phyloP scores from a whole-genome alignment of 2,329 filamentous ascomycete species.

The Akanthomyces uredinophilus region DNA sequence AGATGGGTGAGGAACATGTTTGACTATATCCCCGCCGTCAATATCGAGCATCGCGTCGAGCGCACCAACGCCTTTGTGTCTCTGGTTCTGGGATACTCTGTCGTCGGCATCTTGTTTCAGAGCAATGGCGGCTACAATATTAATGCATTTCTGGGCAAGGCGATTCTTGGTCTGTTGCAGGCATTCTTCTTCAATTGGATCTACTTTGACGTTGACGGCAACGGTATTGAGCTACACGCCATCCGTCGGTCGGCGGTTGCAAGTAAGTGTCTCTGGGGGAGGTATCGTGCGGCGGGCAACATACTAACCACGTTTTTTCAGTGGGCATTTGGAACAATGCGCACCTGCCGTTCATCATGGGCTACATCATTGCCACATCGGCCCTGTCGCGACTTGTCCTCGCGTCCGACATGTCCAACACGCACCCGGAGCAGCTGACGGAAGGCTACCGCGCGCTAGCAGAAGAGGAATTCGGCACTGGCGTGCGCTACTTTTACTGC shows the following conservation, averaged over 20 bases:
- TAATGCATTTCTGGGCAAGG: slow-evolving; percentile 58
- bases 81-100: slow-evolving; percentile 59
- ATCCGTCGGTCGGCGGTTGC: slow-evolving; percentile 48
- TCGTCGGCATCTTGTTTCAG: slow-evolving; percentile 57
- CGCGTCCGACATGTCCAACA: slow-evolving; percentile 46
- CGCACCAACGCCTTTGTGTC: slow-evolving; percentile 60
- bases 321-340: slow-evolving; percentile 50
- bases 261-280: slow-evolving; percentile 32
- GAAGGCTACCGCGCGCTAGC: slow-evolving; percentile 45
- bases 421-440: slow-evolving; percentile 44
- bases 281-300: too few species aligned
- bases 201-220: slow-evolving; percentile 58
- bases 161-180: slow-evolving; percentile 52
- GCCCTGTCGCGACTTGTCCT: slow-evolving; percentile 55
- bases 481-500: slow-evolving; percentile 60
- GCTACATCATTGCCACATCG: slow-evolving; percentile 54
- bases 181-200: slow-evolving; percentile 58
- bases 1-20: slow-evolving; percentile 35
- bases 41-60: slow-evolving; percentile 63
- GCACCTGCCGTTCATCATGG: slow-evolving; percentile 60
- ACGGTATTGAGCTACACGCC: slow-evolving; percentile 53
- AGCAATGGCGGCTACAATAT: slow-evolving; percentile 39
- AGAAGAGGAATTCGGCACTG: slow-evolving; percentile 43
- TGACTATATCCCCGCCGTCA: slow-evolving; percentile 57
- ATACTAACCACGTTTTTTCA: slow-evolving; percentile 5